phyloP scores from a whole-genome alignment of 768 basidiomycete species.

The Phylloporus scabripes region DNA sequence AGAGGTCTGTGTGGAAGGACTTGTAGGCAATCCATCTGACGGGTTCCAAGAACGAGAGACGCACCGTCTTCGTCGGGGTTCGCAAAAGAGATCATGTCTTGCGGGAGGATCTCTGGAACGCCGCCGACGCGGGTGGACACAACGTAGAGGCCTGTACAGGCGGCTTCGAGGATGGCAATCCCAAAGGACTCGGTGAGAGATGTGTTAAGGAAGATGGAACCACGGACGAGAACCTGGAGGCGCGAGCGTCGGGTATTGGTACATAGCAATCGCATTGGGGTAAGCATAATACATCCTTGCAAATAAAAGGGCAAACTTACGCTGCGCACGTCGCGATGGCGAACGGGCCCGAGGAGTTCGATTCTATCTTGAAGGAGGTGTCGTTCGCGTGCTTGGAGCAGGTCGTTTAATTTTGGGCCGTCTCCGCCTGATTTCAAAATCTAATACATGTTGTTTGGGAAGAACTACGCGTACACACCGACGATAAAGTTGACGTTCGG shows the following conservation, averaged over 20 bases:
- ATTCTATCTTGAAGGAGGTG: constrained; percentile 86
- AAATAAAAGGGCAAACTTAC: constrained; percentile 36
- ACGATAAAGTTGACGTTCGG: constrained; percentile 87
- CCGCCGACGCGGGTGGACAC: constrained; percentile 94
- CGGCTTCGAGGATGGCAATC: constrained; percentile 96
- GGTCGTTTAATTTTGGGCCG: constrained; percentile 90
- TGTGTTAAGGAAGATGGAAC: constrained; percentile 91
- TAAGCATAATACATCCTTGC: background rate
- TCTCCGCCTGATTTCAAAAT: constrained; percentile 63
- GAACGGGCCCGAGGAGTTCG: constrained; percentile 78
- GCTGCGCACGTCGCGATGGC: constrained; percentile 75
- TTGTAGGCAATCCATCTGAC: background rate
- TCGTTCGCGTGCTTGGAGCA: constrained; percentile 94
- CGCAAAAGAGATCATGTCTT: constrained; percentile 94
- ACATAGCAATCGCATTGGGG: background rate
- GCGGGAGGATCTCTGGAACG: constrained; percentile 89
- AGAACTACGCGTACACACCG: constrained; percentile 37
- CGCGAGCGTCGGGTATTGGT: background rate
- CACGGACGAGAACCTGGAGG: constrained; percentile 71
- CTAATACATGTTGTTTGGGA: background rate
- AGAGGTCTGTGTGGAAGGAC: constrained; percentile 55
- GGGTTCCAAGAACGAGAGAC: constrained; percentile 15
- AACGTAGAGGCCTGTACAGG: constrained; percentile 89
- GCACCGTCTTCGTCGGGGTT: constrained; percentile 89
- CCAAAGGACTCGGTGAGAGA: constrained; percentile 96